Evolutionary conservation across 352 stramenopile genomes (phyloP), one percentile per base, ranked within the genome.

Genomic region (Phytophthora lateralis): DNA sequence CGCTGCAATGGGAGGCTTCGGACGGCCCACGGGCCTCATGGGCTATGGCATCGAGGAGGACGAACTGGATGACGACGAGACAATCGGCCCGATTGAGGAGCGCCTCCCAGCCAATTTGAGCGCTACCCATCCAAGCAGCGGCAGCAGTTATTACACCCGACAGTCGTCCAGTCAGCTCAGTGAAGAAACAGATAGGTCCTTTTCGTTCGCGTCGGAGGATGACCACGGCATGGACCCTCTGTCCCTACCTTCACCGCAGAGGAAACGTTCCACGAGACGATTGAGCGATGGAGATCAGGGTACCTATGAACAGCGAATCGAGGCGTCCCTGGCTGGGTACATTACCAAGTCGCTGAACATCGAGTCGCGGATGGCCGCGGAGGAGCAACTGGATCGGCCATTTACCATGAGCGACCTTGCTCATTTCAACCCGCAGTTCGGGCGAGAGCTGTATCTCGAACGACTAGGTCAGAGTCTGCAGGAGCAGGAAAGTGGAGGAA

Each of bases 401-500:
- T 91, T 91, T 62, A 85, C 80, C 5, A 84, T 91, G 69, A 66
- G 69, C 37, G 72, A 90, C 66, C 66, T 91, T 26, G 73, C 69
- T 14, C 74, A 80, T 48, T 93, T 93, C 50, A 79, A 89, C 30
- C 64, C 71, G 27, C 77, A 90, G 46, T 89, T 93, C 57, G 84
- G 84, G 9, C 80, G 84, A 21, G 78, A 80, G 17, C 49, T 88
- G 39, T 93, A 85, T 51, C 69, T 93, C n/a, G 76, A 90, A 51
- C 70, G 86, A 66, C 66, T 93, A 43, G 80, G 80, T 9, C 60
- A 66, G 15, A 85, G 67, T 51, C 68, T 91, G 24, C 73, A 89
- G 41, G 82, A 91, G 29, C 69, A 79, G 24, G 87, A 82, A 11
- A 69, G 74, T n/a, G 69, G 39, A 57, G 69, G 66, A 15, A 86